Conservation (phyloP, 164 flowering plant genomes). For the Aristolochia contorta region DNA sequence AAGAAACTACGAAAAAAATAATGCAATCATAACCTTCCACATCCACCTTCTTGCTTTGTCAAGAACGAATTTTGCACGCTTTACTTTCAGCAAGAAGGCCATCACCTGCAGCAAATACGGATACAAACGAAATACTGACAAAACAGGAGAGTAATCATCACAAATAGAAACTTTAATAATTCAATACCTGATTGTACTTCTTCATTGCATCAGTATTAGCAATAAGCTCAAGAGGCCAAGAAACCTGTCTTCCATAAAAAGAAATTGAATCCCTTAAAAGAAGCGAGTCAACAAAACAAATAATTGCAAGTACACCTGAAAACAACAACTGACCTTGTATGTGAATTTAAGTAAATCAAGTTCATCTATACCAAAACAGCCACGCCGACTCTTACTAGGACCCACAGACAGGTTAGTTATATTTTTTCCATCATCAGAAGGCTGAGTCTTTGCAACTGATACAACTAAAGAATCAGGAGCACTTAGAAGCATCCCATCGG, state of each 20-base stretch:
- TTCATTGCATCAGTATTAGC: slow-evolving; percentile 76
- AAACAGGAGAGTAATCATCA: neutral
- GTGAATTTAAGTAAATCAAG: slow-evolving; percentile 69
- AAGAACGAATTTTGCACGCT: slow-evolving; percentile 91
- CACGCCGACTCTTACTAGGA: slow-evolving; percentile 37
- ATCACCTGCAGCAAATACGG: slow-evolving; percentile 52
- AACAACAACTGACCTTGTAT: slow-evolving; percentile 55
- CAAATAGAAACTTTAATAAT: slow-evolving; percentile 6
- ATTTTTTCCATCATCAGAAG: slow-evolving; percentile 29
- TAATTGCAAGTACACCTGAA: neutral
- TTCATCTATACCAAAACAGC: slow-evolving; percentile 54
- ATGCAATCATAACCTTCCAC: slow-evolving; percentile 66
- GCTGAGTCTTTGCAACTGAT: slow-evolving; percentile 38
- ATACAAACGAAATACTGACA: neutral
- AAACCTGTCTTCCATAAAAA: slow-evolving; percentile 37
- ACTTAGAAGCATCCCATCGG: slow-evolving; percentile 67
- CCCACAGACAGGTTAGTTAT: slow-evolving; percentile 23
- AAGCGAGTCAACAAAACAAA: neutral
- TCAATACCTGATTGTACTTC: slow-evolving; percentile 83
- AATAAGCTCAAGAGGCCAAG: slow-evolving; percentile 99
- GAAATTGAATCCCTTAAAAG: neutral
- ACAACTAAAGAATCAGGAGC: slow-evolving; percentile 79
- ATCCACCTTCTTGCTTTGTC: slow-evolving; percentile 95
- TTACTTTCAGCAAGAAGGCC: slow-evolving; percentile 83
- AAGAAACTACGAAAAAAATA: neutral